phyloP scores from a whole-genome alignment of 805 yeast genomes.

The Torulaspora franciscae region DNA sequence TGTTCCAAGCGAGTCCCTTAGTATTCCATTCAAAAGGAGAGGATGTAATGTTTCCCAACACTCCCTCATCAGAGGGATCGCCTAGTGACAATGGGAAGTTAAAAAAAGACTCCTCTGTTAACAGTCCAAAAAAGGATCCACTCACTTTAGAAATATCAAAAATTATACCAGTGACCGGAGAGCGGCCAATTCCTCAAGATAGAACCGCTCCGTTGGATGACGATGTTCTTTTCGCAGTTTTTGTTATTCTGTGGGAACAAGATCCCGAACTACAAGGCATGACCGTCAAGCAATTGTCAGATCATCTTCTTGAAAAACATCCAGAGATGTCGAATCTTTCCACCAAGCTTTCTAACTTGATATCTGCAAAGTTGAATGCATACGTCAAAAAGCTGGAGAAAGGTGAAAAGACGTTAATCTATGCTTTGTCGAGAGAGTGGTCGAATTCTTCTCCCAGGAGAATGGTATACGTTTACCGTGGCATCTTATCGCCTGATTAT shows the following conservation, averaged over 20 bases:
- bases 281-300: conserved; percentile 89
- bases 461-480: conserved; percentile 84
- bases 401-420: conserved; percentile 66
- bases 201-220: conserved; percentile 54
- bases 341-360: conserved; percentile 74
- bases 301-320: conserved; percentile 63
- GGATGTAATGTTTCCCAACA: conserved; percentile 19
- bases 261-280: conserved; percentile 70
- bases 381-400: conserved; percentile 81
- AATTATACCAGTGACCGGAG: conserved; percentile 75
- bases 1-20: conserved; percentile 31
- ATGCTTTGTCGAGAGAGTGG: conserved; percentile 82
- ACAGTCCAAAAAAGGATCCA: conserved; percentile 23
- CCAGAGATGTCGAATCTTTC: conserved; percentile 81
- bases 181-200: conserved; percentile 64
- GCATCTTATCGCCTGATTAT: conserved; percentile 69
- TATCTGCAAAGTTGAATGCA: conserved; percentile 77
- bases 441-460: conserved; percentile 85
- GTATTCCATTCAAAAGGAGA: conserved; percentile 18
- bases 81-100: conserved; percentile 8
- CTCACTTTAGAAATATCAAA: conserved; percentile 50
- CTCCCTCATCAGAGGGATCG: conserved; percentile 17
- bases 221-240: conserved; percentile 70
- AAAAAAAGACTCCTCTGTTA: conserved; percentile 13
- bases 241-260: conserved; percentile 61